phyloP scores from a whole-genome alignment of 2,329 filamentous ascomycete species.

The Cadophora sp. region DNA sequence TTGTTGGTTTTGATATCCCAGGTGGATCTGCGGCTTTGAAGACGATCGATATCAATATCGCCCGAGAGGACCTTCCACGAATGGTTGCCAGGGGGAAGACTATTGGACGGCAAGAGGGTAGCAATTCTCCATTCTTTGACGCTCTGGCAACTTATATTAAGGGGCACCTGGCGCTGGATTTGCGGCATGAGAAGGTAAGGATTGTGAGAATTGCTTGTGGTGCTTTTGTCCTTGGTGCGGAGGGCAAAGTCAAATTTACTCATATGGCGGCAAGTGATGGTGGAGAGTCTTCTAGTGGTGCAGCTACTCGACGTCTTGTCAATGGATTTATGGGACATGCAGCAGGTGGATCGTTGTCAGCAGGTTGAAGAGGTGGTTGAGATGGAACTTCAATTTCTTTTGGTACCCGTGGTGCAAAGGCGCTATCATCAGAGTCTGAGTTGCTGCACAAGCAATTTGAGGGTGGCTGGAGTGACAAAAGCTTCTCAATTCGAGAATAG shows the following conservation, averaged over 20 bases:
- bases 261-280: slow-evolving; percentile 28
- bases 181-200: slow-evolving; percentile 49
- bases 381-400: background rate
- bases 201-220: slow-evolving; percentile 51
- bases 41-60: slow-evolving; percentile 52
- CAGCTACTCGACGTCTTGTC: slow-evolving; percentile 37
- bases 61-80: slow-evolving; percentile 48
- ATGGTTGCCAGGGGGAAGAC: slow-evolving; percentile 40
- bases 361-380: background rate
- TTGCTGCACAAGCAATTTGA: too few species aligned
- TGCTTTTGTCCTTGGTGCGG: slow-evolving; percentile 49
- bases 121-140: slow-evolving; percentile 47
- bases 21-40: slow-evolving; percentile 44
- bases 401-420: too few species aligned
- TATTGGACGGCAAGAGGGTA: slow-evolving; percentile 24
- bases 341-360: slow-evolving; percentile 25
- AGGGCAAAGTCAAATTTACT: slow-evolving; percentile 51
- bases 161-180: slow-evolving; percentile 50
- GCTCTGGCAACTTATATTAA: slow-evolving; percentile 49
- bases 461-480: too few species aligned
- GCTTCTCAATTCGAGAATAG: background rate
- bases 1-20: slow-evolving; percentile 42
- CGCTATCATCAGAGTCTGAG: too few species aligned
- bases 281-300: slow-evolving; percentile 30
- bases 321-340: slow-evolving; percentile 36